These are phyloP conservation scores for Fusarium staphyleae DNA, from an alignment of 2,329 filamentous ascomycete species.

Conservation along the genomic window DNA sequence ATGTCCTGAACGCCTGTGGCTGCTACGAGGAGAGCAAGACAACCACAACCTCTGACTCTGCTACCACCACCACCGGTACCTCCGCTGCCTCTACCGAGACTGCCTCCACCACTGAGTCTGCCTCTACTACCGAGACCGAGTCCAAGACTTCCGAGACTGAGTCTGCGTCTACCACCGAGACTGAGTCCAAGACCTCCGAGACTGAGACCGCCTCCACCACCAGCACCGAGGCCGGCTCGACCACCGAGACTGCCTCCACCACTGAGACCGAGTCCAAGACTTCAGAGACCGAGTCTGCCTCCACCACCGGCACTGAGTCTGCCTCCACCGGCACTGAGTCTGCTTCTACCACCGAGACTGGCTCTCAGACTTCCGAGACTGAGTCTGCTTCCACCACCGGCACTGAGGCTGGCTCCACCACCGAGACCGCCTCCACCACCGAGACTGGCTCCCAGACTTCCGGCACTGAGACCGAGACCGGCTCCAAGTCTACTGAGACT, in stretches of 20 bases:
- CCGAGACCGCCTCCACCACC: conserved; percentile 6
- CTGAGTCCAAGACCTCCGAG: too few relatives aligned
- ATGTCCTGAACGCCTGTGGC: background rate
- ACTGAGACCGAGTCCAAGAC: conserved; percentile 13
- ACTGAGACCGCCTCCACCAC: conserved; percentile 9
- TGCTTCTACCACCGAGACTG: conserved; percentile 10
- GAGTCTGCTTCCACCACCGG: background rate
- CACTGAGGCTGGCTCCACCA: background rate
- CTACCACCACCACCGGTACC: conserved; percentile 3
- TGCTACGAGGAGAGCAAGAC: conserved; percentile 1
- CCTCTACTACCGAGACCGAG: too few relatives aligned
- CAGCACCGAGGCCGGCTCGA: conserved; percentile 4
- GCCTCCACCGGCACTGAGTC: too few relatives aligned
- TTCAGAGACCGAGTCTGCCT: conserved; percentile 6
- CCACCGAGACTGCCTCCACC: background rate
- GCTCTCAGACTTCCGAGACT: background rate
- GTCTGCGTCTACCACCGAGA: conserved; percentile 4
- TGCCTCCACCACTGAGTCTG: background rate
- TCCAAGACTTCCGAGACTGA: too few relatives aligned
- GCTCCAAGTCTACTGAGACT: conserved; percentile 1
- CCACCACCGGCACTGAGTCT: too few relatives aligned
- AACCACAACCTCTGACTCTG: conserved; percentile 7
- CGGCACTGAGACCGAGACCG: background rate
- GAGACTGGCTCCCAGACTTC: conserved; percentile 6
- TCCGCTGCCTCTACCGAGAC: conserved; percentile 4